These are phyloP conservation scores for Penicillium sp. DNA, from an alignment of 2,329 filamentous ascomycete genomes.

Conservation along the genomic window DNA sequence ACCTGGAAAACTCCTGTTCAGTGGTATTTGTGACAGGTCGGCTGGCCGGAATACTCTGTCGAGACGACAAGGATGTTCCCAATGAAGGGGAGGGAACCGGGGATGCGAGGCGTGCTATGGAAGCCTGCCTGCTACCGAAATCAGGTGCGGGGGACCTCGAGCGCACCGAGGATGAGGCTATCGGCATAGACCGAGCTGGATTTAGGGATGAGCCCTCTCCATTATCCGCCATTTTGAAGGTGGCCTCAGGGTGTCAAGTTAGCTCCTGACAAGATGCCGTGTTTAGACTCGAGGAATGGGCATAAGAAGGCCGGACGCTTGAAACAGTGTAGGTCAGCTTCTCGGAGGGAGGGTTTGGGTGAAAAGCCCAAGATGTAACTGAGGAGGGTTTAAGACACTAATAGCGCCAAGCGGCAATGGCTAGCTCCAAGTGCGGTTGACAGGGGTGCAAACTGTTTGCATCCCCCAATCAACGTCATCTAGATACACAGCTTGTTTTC, in stretches of 20 bases:
- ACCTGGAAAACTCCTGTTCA: constrained; percentile 60
- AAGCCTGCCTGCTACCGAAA: constrained; percentile 50
- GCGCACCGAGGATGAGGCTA: constrained; percentile 31
- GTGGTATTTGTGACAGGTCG: constrained; percentile 30
- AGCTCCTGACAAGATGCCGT: not conserved
- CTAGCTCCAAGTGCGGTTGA: constrained; percentile 16
- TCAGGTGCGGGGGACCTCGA: constrained; percentile 41
- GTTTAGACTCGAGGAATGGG: not conserved
- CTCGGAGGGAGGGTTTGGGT: not conserved
- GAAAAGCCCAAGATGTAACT: constrained; percentile 1
- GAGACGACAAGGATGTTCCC: constrained; percentile 32
- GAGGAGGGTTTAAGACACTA: constrained; percentile 8
- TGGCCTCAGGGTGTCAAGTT: constrained; percentile 9
- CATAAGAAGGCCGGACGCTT: not conserved
- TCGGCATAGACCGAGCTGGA: constrained; percentile 31
- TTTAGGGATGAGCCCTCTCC: constrained; percentile 38
- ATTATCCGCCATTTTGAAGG: constrained; percentile 34
- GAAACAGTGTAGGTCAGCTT: not conserved
- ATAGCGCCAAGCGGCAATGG: constrained; percentile 6
- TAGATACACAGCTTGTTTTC: not conserved
- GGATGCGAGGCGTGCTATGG: constrained; percentile 56
- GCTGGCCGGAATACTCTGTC: constrained; percentile 43
- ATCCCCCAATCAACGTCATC: constrained; percentile 12
- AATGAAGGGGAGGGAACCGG: constrained; percentile 50
- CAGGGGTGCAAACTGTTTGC: constrained; percentile 35